Conservation (phyloP, 345 rosid genomes). For the Dipteronia sinensis region DNA sequence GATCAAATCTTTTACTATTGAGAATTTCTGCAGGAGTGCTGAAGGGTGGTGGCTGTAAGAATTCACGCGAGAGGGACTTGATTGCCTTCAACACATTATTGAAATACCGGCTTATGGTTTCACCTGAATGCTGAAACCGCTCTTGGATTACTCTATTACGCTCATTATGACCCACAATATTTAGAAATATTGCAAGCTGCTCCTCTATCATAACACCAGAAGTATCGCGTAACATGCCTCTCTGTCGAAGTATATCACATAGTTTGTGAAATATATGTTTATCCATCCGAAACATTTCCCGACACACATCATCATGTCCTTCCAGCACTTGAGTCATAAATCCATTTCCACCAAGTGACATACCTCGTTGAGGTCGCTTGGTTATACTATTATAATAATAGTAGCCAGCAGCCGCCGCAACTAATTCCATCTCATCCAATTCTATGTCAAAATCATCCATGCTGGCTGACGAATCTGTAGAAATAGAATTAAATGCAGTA, state of each 20-base stretch:
- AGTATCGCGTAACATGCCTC: conserved; percentile 66
- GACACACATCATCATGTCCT: conserved; percentile 52
- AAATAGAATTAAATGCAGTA: conserved; percentile 33
- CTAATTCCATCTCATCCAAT: conserved; percentile 83
- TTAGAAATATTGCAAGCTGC: conserved; percentile 74
- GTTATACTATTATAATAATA: conserved; percentile 48
- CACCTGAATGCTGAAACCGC: conserved; percentile 78
- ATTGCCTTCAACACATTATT: conserved; percentile 77
- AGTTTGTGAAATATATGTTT: conserved; percentile 67
- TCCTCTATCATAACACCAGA: conserved; percentile 76
- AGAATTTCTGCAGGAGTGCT: conserved; percentile 49
- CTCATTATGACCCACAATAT: conserved; percentile 73
- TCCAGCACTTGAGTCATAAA: conserved; percentile 58
- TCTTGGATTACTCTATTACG: conserved; percentile 82
- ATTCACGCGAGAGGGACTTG: conserved; percentile 70
- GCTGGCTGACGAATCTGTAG: conserved; percentile 50
- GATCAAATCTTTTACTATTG: conserved; percentile 54
- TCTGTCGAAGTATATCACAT: conserved; percentile 51
- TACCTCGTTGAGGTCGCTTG: conserved; percentile 42
- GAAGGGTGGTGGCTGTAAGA: conserved; percentile 48
- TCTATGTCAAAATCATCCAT: conserved; percentile 63
- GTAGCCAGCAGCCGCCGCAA: conserved; percentile 80
- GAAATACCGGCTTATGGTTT: conserved; percentile 83
- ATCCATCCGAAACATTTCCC: conserved; percentile 82
- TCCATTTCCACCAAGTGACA: conserved; percentile 39